Conservation (phyloP, 129 eudicot genomes). For the Cynara cardunculus region DNA sequence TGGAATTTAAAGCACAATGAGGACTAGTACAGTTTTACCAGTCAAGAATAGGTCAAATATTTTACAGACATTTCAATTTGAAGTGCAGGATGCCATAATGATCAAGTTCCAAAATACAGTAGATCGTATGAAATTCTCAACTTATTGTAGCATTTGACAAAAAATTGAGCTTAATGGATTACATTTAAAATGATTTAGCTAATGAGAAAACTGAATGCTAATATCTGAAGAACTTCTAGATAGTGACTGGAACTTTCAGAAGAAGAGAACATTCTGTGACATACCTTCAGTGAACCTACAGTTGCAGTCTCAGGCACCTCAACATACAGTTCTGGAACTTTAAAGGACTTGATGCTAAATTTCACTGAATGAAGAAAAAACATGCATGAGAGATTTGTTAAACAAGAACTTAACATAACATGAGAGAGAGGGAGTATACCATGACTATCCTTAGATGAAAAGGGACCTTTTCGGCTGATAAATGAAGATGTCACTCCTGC, state of each 20-base stretch:
- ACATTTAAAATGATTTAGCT: neutral
- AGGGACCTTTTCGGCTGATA: conserved; percentile 25
- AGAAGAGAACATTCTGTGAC: neutral
- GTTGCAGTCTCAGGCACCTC: conserved; percentile 95
- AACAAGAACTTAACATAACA: neutral
- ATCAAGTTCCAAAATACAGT: neutral
- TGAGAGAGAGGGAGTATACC: conserved; percentile 33
- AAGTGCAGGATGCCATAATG: neutral
- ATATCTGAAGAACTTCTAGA: too few species aligned
- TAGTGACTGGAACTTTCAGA: too few species aligned
- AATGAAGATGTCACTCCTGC: conserved; percentile 28
- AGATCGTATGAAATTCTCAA: neutral
- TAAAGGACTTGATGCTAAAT: conserved; percentile 85
- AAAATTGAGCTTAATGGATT: neutral
- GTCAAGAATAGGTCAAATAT: neutral
- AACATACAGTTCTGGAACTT: conserved; percentile 85
- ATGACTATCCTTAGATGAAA: conserved; percentile 38
- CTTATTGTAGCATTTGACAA: neutral
- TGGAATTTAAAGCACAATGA: conserved; percentile 16
- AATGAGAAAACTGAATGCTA: neutral
- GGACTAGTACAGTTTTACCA: neutral
- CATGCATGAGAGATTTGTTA: conserved; percentile 12
- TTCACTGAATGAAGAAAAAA: conserved; percentile 52
- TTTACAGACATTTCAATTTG: neutral
- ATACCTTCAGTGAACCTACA: conserved; percentile 92